Base-by-base conservation (phyloP, 2,329 filamentous ascomycete species). In the Neofusicoccum parvum region DNA sequence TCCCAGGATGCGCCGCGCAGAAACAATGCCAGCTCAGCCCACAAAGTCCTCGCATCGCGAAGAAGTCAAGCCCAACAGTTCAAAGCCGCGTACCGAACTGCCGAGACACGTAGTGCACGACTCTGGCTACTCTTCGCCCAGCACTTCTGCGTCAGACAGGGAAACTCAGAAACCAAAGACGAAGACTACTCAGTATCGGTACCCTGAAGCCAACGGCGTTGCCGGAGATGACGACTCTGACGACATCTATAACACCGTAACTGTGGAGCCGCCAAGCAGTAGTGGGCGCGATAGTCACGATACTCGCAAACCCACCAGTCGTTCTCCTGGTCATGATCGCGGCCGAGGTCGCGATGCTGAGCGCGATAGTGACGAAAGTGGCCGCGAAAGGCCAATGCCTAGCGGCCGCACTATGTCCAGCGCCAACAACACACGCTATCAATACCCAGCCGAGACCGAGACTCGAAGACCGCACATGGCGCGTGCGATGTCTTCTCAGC, bases 1-100 rank as follows among this genome's bases (percentile, higher is more conserved):
- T 62, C 74, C 74, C 3, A 66, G 65, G 41, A 72, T 81, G 50
- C 75, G 72, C 58, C 80, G 81, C 66, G 74, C 80, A 34, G 75
- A 82, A 58, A 82, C 79, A 0, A 81, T 80, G 80, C 80, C 76
- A 3, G 54, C 54, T 11, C 39, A 64, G 66, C 32, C 75, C 70
- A 72, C 75, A 6, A 66, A 59, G 4, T 69, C 72, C 23, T 71
- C 72, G 39, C 32, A 46, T 20, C 34, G 36, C 71, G 73, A 62
- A 70, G 73, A 63, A 74, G 75, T 62, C 69, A 15, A 66, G 66
- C 37, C 66, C 70, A 65, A 58, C 20, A 66, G 72, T 6, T 76
- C 76, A 7, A 70, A 67, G 27, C 69, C 78, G 4, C 76, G 76
- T 54, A 72, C 74, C n/a, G 71, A 70, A 48, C 65, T 62, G 4